Evolutionary conservation across 2,329 filamentous ascomycete genomes (phyloP), one percentile per base, ranked within the genome.

Genomic region (Neopestalotiopsis clavispora): DNA sequence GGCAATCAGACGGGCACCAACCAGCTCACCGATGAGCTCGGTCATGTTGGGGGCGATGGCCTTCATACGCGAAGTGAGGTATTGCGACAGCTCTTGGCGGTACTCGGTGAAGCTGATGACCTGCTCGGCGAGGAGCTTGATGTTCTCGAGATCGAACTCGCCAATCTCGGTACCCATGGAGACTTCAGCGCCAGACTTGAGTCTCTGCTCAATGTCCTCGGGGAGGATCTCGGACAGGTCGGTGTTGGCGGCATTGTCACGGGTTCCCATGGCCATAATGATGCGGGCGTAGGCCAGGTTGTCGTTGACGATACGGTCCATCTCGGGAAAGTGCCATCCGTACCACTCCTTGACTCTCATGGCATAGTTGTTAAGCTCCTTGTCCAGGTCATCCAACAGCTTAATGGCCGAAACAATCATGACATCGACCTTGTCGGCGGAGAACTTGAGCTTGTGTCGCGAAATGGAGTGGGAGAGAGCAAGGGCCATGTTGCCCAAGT

Each of bases 321-420:
- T 91, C 85, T 99, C 96, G 56, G 96, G 96, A 86, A 98, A 99
- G 84, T 98, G 96, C 96, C 96, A 99, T 77, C 96, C 96, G 80
- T 99, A 99, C 96, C 96, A 99, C 83, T 99, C 96, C 90, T 98
- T 98, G 71, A 98, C 94, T 81, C 96, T 89, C 96, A 99, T 99
- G 73, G 96, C 95, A 79, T 98, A 98, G 75, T 94, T 96, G 86
- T 99, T 99, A 72, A 99, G 87, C 83, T 99, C 96, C 87, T 99
- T 99, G 86, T 99, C 96, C 71, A 99, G 86, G 73, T 99, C 96
- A 79, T 99, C 96, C 61, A 99, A 87, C 65, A 98, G 89, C 72
- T 92, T 92, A 79, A 99, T 96, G 68, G 95, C 95, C 84, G 99
- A 96, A 69, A 99, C 95, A 78, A 99, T 97, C 96, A 99, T 99